Evolutionary conservation across 2,329 filamentous ascomycete genomes (phyloP).

Genomic region (Nothophoma quercina): DNA sequence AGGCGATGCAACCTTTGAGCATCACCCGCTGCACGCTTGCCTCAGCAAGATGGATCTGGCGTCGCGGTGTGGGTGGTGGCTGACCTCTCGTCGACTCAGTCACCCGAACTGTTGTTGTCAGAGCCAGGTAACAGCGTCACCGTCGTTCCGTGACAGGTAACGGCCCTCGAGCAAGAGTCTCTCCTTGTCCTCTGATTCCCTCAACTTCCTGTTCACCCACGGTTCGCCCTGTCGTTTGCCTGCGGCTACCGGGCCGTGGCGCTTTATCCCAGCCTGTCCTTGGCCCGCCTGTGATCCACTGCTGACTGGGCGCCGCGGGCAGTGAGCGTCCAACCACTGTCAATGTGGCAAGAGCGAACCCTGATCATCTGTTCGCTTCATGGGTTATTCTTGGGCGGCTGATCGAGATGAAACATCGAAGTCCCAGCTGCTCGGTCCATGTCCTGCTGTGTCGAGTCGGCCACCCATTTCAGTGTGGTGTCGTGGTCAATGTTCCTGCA

Average conservation of each 20-base stretch:
- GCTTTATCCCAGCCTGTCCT: slow-evolving; percentile 34
- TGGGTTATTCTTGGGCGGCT: slow-evolving; percentile 47
- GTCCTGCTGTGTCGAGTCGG: slow-evolving; percentile 48
- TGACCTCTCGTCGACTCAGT: slow-evolving; percentile 17
- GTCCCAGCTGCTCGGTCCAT: slow-evolving; percentile 40
- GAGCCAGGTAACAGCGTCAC: slow-evolving; percentile 26
- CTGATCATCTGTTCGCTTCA: slow-evolving; percentile 49
- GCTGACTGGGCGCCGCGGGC: slow-evolving; percentile 41
- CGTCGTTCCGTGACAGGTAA: slow-evolving; percentile 46
- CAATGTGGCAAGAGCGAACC: slow-evolving; percentile 38
- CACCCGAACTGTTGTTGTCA: slow-evolving; percentile 18
- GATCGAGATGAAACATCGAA: slow-evolving; percentile 51
- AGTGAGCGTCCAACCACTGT: slow-evolving; percentile 34
- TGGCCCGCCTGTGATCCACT: slow-evolving; percentile 27
- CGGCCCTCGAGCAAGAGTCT: slow-evolving; percentile 31
- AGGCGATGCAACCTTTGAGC: slow-evolving; percentile 39
- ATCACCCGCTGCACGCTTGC: slow-evolving; percentile 27
- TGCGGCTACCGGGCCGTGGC: slow-evolving; percentile 47
- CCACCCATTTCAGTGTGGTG: slow-evolving; percentile 44
- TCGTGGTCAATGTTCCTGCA: slow-evolving; percentile 53
- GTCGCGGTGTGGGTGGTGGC: slow-evolving; percentile 25
- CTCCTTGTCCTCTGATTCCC: slow-evolving; percentile 23
- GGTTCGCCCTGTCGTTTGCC: slow-evolving; percentile 34
- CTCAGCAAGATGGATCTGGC: slow-evolving; percentile 22
- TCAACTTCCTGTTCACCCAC: slow-evolving; percentile 27